A percentile compares a stretch with the other conserved stretches of the same genome.
Evolutionary conservation across 495 filamentous ascomycete genomes (phyloP).

Genomic region (Cetradonia linearis): DNA sequence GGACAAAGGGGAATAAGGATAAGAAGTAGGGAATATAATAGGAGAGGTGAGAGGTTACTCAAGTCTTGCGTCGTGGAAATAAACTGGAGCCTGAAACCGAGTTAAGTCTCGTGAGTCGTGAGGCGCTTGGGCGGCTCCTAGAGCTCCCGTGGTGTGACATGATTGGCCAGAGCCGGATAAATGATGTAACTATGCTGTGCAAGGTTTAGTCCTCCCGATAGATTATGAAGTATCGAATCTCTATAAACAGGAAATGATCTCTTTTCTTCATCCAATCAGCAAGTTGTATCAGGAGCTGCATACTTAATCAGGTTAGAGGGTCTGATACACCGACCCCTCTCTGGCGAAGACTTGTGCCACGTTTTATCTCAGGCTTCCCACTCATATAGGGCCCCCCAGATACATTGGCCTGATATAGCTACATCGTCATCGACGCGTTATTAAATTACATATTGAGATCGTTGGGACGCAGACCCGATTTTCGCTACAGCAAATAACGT

Average conservation of each 20-base stretch:
- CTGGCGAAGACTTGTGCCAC: not conserved
- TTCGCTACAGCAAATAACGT: not conserved
- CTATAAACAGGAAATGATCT: not conserved
- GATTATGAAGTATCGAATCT: not conserved
- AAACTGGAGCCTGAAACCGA: not conserved
- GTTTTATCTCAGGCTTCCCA: not conserved
- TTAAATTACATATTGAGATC: not conserved
- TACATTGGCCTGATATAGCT: not conserved
- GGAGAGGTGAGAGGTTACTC: not conserved
- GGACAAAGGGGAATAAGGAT: not conserved
- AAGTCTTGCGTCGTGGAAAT: not conserved
- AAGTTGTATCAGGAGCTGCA: not conserved
- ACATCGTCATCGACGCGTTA: not conserved
- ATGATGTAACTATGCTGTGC: constrained; percentile 4
- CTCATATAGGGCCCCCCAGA: not conserved
- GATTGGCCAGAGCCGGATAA: not conserved
- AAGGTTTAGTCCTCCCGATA: not conserved
- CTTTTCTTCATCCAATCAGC: not conserved
- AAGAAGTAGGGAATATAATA: not conserved
- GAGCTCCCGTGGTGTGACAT: not conserved
- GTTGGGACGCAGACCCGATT: not conserved
- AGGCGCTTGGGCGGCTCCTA: not conserved
- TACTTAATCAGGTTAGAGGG: not conserved
- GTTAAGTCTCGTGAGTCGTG: not conserved
- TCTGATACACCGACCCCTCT: not conserved